These are phyloP conservation scores for Coemansia sp. DNA, from an alignment of 192 early-diverging fungal genomes.

Conservation along the genomic window DNA sequence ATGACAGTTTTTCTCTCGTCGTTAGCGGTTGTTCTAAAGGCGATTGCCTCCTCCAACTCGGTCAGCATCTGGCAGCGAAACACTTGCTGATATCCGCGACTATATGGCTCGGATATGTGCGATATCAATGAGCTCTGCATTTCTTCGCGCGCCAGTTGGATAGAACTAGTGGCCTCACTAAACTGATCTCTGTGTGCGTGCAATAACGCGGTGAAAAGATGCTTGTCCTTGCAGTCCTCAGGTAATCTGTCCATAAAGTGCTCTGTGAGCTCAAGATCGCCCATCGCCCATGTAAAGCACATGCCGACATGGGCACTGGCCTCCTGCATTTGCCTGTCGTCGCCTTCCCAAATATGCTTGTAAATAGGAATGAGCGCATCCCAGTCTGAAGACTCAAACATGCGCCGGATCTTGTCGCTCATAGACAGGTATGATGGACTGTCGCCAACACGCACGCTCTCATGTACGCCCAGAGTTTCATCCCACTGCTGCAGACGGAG, in stretches of 20 bases:
- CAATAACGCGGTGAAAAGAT: conserved; percentile 91
- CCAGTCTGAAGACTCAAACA: conserved; percentile 94
- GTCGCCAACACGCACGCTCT: not conserved
- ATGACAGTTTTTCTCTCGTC: conserved; percentile 81
- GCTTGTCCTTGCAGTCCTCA: conserved; percentile 64
- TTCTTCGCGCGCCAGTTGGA: conserved; percentile 82
- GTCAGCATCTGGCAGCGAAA: conserved; percentile 98
- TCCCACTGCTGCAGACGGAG: conserved; percentile 94
- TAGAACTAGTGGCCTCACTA: conserved; percentile 72
- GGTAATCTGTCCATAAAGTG: conserved; percentile 87
- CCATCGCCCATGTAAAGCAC: conserved; percentile 92
- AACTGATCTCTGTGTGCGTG: conserved; percentile 81
- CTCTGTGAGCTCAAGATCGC: conserved; percentile 90
- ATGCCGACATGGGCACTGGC: conserved; percentile 87
- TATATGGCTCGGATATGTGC: conserved; percentile 91
- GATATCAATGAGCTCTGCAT: conserved; percentile 89
- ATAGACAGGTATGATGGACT: conserved; percentile 29
- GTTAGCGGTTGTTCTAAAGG: conserved; percentile 75
- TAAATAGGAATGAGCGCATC: conserved; percentile 78
- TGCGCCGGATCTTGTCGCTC: conserved; percentile 85
- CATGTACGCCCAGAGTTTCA: conserved; percentile 85
- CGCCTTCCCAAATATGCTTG: conserved; percentile 75
- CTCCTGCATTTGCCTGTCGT: conserved; percentile 66
- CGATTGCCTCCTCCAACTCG: conserved; percentile 95
- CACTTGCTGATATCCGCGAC: conserved; percentile 84